Percentiles rank a stretch among this genome's conserved stretches.
Evolutionary conservation across 257 asterid genomes (phyloP).

Genomic region (Forsythia viridissima): DNA sequence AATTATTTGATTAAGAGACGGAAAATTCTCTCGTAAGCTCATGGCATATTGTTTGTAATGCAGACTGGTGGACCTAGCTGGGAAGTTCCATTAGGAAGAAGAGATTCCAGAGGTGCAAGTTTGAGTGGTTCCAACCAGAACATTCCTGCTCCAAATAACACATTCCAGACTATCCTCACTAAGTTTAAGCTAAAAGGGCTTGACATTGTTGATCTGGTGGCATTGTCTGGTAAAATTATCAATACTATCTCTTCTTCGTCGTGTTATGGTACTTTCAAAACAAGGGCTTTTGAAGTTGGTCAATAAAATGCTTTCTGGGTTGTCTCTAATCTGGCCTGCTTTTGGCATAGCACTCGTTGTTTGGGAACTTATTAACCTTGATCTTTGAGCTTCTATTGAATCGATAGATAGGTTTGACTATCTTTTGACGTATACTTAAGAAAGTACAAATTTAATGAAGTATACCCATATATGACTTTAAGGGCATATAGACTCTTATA

Average conservation of each 20-base stretch:
- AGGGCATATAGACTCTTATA: too few species aligned
- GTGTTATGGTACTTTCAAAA: not conserved
- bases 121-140: slow-evolving; percentile 46
- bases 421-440: too few species aligned
- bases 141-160: slow-evolving; percentile 59
- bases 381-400: too few species aligned
- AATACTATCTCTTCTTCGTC: not conserved
- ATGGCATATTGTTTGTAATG: not conserved
- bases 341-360: too few species aligned
- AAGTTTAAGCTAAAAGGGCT: slow-evolving; percentile 40
- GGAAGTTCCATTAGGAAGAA: slow-evolving; percentile 57
- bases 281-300: too few species aligned
- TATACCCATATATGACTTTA: too few species aligned
- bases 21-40: not conserved
- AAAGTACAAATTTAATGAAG: too few species aligned
- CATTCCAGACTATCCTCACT: slow-evolving; percentile 45
- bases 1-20: not conserved
- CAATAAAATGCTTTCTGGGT: too few species aligned
- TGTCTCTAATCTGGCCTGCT: too few species aligned
- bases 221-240: slow-evolving; percentile 47
- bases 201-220: slow-evolving; percentile 49
- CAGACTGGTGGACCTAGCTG: slow-evolving; percentile 56
- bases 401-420: too few species aligned
- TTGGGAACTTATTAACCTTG: too few species aligned
- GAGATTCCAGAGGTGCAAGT: slow-evolving; percentile 50